Conservation (phyloP, 371 early-diverging fungal genomes). For the Actinomucor elegans region DNA sequence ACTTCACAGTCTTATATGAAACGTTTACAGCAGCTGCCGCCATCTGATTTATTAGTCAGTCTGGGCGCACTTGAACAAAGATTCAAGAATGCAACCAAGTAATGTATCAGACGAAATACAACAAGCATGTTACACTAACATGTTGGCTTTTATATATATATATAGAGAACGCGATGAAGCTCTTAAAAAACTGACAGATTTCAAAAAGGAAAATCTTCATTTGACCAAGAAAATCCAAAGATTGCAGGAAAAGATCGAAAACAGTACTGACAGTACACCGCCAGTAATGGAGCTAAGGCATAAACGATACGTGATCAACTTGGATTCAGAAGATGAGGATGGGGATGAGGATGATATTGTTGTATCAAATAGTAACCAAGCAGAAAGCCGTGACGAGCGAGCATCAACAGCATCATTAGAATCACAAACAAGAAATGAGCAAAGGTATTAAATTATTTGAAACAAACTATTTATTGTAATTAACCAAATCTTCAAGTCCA, state of each 20-base stretch:
- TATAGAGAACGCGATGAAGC: conserved; percentile 1
- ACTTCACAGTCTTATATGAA: background rate
- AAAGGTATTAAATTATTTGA: background rate
- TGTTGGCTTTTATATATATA: background rate
- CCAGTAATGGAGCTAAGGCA: background rate
- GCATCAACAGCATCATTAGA: background rate
- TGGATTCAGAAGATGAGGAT: background rate
- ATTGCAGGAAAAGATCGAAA: background rate
- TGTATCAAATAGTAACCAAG: background rate
- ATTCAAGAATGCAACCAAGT: no score
- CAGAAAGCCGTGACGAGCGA: background rate
- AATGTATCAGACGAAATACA: background rate
- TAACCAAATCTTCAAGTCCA: background rate
- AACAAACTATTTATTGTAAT: background rate
- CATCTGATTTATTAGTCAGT: background rate
- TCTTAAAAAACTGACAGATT: background rate
- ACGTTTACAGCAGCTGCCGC: background rate
- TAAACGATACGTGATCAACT: background rate
- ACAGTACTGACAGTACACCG: background rate
- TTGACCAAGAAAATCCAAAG: background rate
- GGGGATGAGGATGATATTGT: background rate
- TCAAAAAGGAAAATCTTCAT: background rate
- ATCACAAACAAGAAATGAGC: background rate
- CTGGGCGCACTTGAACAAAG: background rate
- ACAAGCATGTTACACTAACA: background rate